Evolutionary conservation across 1,139 yeast species (phyloP).

Genomic region (Yamadazyma epiphylla): DNA sequence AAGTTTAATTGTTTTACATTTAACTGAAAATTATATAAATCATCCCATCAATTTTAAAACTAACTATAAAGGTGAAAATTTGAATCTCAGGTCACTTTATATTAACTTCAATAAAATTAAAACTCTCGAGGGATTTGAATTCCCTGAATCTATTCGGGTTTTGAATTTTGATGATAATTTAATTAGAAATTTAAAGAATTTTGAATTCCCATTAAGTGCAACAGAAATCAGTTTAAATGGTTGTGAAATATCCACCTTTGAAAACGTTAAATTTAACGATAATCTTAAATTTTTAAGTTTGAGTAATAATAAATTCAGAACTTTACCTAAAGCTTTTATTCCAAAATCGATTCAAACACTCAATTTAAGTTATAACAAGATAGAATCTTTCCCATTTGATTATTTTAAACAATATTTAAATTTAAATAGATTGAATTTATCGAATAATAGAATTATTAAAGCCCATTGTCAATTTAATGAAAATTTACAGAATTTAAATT

Average conservation of each 20-base stretch:
- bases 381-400: conserved; percentile 2
- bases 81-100: conserved; percentile 16
- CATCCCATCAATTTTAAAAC: conserved; percentile 14
- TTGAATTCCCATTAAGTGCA: conserved; percentile 12
- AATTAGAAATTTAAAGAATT: conserved; percentile 9
- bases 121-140: conserved; percentile 11
- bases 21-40: conserved; percentile 19
- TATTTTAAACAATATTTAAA: conserved; percentile 7
- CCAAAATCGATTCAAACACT: conserved; percentile 5
- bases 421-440: conserved; percentile 11
- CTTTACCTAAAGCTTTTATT: background rate
- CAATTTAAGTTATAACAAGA: conserved; percentile 4
- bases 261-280: conserved; percentile 12
- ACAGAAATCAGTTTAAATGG: conserved; percentile 20
- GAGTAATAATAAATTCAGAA: conserved; percentile 7
- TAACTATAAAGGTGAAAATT: conserved; percentile 13
- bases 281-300: conserved; percentile 5
- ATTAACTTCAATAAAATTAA: conserved; percentile 16
- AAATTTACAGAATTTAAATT: conserved; percentile 11
- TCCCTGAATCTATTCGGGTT: conserved; percentile 14
- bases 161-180: conserved; percentile 21
- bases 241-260: conserved; percentile 13
- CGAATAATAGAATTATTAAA: conserved; percentile 11
- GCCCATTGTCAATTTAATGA: conserved; percentile 7
- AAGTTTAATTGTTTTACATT: conserved; percentile 15